A percentile compares a stretch with the other conserved stretches of the same genome.
These are phyloP conservation scores for Pichia insulana DNA, from an alignment of 805 yeast genomes.

Conservation along the genomic window DNA sequence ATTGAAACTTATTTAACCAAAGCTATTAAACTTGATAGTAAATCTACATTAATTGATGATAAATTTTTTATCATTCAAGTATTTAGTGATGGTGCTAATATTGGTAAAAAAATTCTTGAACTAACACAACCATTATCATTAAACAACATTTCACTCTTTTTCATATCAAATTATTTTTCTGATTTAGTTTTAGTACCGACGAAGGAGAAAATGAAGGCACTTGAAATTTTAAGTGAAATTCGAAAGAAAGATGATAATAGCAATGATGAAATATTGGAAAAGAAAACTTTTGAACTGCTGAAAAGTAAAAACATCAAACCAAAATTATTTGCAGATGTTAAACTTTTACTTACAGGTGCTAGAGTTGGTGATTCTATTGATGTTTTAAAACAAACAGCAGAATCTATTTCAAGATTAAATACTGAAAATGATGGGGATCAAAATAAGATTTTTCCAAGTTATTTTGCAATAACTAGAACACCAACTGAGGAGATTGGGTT, in stretches of 20 bases:
- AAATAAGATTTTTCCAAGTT: slow-evolving; percentile 26
- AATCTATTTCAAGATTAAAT: slow-evolving; percentile 22
- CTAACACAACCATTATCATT: slow-evolving; percentile 51
- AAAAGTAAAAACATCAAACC: slow-evolving; percentile 35
- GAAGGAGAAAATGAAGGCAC: slow-evolving; percentile 35
- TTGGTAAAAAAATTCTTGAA: slow-evolving; percentile 45
- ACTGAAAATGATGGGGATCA: slow-evolving; percentile 10
- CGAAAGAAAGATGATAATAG: not conserved
- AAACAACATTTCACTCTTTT: slow-evolving; percentile 50
- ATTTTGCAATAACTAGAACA: slow-evolving; percentile 46
- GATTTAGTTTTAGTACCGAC: slow-evolving; percentile 56
- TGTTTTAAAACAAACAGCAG: slow-evolving; percentile 36
- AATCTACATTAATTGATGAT: slow-evolving; percentile 34
- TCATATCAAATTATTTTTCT: slow-evolving; percentile 53
- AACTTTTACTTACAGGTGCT: slow-evolving; percentile 50
- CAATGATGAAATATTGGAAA: slow-evolving; percentile 21
- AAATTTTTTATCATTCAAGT: slow-evolving; percentile 47
- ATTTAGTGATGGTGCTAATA: slow-evolving; percentile 50
- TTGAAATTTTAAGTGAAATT: slow-evolving; percentile 32
- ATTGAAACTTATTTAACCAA: slow-evolving; percentile 32
- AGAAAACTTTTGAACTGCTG: slow-evolving; percentile 30
- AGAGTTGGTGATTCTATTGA: slow-evolving; percentile 38
- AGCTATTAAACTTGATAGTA: slow-evolving; percentile 30
- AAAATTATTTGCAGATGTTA: slow-evolving; percentile 30
- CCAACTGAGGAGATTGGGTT: slow-evolving; percentile 43